Evolutionary conservation across 208 protist genomes (phyloP).

Genomic region (Tritrichomonas musculus): DNA sequence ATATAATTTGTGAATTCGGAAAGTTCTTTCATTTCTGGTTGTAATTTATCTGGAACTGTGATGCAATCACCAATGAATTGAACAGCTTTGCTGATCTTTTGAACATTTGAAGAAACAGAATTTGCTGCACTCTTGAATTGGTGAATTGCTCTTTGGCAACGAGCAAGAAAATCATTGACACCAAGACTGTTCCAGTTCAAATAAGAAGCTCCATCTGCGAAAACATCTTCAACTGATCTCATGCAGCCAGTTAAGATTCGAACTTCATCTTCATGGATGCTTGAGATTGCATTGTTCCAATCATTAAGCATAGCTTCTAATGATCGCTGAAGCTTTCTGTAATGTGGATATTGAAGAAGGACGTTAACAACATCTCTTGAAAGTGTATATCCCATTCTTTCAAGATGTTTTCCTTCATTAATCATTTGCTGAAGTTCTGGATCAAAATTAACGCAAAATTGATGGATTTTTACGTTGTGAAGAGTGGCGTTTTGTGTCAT

Average conservation of each 20-base stretch:
- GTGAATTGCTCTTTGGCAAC: constrained; percentile 77
- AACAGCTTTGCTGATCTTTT: constrained; percentile 81
- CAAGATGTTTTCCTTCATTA: constrained; percentile 31
- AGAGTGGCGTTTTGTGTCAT: not conserved
- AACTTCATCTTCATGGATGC: constrained; percentile 1
- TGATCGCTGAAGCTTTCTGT: not conserved
- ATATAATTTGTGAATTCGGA: not conserved
- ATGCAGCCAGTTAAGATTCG: not conserved
- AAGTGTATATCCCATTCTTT: constrained; percentile 22
- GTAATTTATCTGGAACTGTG: not conserved
- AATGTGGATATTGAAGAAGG: constrained; percentile 28
- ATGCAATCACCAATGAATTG: constrained; percentile 56
- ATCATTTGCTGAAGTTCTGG: not conserved
- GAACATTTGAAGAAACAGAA: constrained; percentile 79
- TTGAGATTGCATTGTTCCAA: not conserved
- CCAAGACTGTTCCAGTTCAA: constrained; percentile 96
- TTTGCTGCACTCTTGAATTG: constrained; percentile 69
- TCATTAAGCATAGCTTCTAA: not conserved
- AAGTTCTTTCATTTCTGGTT: constrained; percentile 44
- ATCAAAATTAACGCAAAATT: constrained; percentile 22
- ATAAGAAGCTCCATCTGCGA: constrained; percentile 78
- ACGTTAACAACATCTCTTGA: not conserved
- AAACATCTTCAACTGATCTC: constrained; percentile 39
- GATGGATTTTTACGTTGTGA: not conserved
- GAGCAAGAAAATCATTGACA: constrained; percentile 82